Evolutionary conservation across 108 stramenopile species (phyloP).

Genomic region (Pseudonitzschia delicatissima): DNA sequence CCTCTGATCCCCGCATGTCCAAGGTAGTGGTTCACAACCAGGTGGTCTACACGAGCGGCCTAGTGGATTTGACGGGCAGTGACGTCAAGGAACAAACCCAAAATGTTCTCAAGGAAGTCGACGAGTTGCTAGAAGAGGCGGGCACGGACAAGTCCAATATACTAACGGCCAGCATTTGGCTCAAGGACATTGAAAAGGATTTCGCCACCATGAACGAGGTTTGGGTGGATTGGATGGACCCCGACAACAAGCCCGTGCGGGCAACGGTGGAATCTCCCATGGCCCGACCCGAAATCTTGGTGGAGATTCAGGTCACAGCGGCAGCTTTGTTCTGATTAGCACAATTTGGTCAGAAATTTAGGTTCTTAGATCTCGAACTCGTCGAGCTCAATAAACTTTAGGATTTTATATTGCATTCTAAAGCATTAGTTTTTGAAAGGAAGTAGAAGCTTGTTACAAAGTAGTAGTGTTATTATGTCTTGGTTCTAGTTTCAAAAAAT

Average conservation of each 20-base stretch:
- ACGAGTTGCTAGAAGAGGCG: constrained; percentile 49
- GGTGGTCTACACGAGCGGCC: constrained; percentile 44
- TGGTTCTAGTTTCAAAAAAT: too few relatives aligned
- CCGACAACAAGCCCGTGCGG: constrained; percentile 65
- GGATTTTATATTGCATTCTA: too few relatives aligned
- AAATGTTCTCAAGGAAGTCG: constrained; percentile 51
- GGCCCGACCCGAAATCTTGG: constrained; percentile 49
- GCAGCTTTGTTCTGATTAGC: too few relatives aligned
- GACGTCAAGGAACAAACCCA: constrained; percentile 50
- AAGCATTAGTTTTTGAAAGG: too few relatives aligned
- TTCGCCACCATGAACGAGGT: constrained; percentile 61
- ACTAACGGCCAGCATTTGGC: constrained; percentile 59
- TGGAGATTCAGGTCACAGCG: constrained; percentile 74
- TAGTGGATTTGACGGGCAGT: constrained; percentile 35
- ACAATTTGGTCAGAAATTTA: too few relatives aligned
- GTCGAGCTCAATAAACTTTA: too few relatives aligned
- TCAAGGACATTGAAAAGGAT: constrained; percentile 60
- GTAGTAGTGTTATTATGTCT: too few relatives aligned
- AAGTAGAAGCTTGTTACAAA: too few relatives aligned
- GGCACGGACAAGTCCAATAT: constrained; percentile 64
- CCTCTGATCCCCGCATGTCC: constrained; percentile 40
- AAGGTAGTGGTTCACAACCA: constrained; percentile 48
- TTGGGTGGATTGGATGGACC: constrained; percentile 66
- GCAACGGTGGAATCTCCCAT: constrained; percentile 61
- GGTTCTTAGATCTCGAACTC: too few relatives aligned